Base-by-base conservation (phyloP, 73 alveolate species). In the Paramecium bursaria region DNA sequence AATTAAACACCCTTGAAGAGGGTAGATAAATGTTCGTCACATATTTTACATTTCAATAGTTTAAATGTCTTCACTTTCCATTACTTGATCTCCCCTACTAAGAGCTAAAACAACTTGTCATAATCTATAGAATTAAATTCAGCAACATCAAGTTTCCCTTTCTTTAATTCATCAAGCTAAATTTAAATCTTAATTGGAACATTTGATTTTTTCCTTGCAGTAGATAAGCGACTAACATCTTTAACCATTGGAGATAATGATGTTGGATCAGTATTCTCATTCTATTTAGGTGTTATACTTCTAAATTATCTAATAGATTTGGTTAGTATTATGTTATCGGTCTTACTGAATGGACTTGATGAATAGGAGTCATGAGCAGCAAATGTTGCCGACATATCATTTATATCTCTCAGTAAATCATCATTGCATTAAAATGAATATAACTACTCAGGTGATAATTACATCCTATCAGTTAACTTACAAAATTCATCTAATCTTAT, bases 171-270 rank as follows among this genome's bases (percentile, higher is more conserved):
- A 67, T 67, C 82, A 53, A 67, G 17, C 33, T 67, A 67, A 7
- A 67, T 39, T 17, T 67, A 39, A 25, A 67, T 25, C 44, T 67
- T 67, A 35, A 67, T 33, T 1, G 82, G 82, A 15, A 67, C 55
- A 5, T 67, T 39, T 1, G 82, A 67, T 67, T 42, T 67, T 47
- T 67, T 67, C 44, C 82, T 67, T 4, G 57, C 17, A 21, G 35
- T 67, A 11, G 82, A 67, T 15, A 47, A 21, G 33, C 82, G 33
- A 35, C 26, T 67, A 19, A 35, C 1, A 25, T 67, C 23, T 26
- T 39, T 35, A 21, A 67, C 55, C 2, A 67, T 67, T 15, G 82
- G 82, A 21, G 82, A 67, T 67, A 67, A 67, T n/a, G 82, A n/a
- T 7, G 5, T 7, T 1, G 82, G 82, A 4, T 67, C 82, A 39